Conservation (phyloP, 1,139 yeast species). For the Keqinozyma sinolaborantium region DNA sequence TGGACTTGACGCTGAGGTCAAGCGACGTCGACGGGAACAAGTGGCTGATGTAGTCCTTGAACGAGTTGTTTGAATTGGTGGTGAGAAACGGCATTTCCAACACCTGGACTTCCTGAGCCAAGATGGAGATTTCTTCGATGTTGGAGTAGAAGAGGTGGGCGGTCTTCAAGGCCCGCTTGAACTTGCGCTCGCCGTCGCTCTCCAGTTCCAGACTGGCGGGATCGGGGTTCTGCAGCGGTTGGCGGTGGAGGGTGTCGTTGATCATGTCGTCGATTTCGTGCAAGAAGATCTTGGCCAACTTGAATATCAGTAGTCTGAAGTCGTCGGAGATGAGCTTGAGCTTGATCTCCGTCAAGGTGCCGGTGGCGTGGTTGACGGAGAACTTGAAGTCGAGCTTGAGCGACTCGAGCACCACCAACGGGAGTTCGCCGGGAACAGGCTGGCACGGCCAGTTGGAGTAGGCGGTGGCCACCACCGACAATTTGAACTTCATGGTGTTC, state of each 20-base stretch:
- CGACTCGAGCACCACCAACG: slow-evolving; percentile 16
- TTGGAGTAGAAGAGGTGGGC: slow-evolving; percentile 10
- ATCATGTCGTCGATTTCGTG: slow-evolving; percentile 5
- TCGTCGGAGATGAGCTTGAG: slow-evolving; percentile 25
- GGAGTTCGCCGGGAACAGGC: slow-evolving; percentile 5
- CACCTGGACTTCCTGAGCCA: slow-evolving; percentile 27
- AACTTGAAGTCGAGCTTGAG: slow-evolving; percentile 20
- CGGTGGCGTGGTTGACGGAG: slow-evolving; percentile 17
- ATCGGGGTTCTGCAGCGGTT: neutral
- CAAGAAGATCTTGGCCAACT: slow-evolving; percentile 15
- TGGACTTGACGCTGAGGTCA: slow-evolving; percentile 26
- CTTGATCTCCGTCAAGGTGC: slow-evolving; percentile 17
- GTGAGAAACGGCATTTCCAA: slow-evolving; percentile 36
- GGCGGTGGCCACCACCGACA: slow-evolving; percentile 13
- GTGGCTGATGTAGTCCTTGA: slow-evolving; percentile 22
- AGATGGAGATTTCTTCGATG: slow-evolving; percentile 19
- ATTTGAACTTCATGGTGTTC: slow-evolving; percentile 18
- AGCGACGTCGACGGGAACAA: slow-evolving; percentile 24
- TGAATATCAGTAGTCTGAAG: slow-evolving; percentile 22
- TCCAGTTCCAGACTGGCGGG: slow-evolving; percentile 1
- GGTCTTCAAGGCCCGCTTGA: slow-evolving; percentile 7
- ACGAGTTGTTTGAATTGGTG: slow-evolving; percentile 20
- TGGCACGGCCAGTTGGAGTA: slow-evolving; percentile 6
- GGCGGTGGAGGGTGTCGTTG: slow-evolving; percentile 1
- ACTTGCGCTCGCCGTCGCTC: slow-evolving; percentile 1